phyloP scores from a whole-genome alignment of 345 rosid genomes.

The Eucalyptus fibrosa region DNA sequence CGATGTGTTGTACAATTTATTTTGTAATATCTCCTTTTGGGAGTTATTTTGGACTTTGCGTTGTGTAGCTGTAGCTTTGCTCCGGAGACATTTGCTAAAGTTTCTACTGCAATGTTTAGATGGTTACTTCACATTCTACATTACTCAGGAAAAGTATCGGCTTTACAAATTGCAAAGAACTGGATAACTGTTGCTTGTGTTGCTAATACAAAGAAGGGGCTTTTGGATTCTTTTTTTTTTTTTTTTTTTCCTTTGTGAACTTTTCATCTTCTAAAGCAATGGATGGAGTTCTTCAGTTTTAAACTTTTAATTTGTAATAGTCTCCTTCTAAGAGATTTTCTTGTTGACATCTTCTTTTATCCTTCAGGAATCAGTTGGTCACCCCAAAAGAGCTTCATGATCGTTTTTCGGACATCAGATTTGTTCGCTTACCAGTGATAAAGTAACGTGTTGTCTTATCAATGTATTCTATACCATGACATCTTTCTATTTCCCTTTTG shows the following conservation, averaged over 20 bases:
- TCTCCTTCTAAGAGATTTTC: background rate
- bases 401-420: slow-evolving; percentile 67
- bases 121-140: background rate
- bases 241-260: background rate
- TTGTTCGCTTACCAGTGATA: slow-evolving; percentile 53
- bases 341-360: background rate
- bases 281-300: background rate
- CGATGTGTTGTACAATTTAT: background rate
- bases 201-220: background rate
- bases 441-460: slow-evolving; percentile 23
- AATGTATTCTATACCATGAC: background rate
- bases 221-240: background rate
- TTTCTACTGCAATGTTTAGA: background rate
- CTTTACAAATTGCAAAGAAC: background rate
- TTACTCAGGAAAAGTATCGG: background rate
- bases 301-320: background rate
- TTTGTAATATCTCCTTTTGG: background rate
- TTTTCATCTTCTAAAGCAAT: slow-evolving; percentile 36
- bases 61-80: background rate
- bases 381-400: slow-evolving; percentile 51
- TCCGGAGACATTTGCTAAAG: background rate
- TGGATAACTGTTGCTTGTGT: background rate
- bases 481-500: background rate
- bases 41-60: background rate
- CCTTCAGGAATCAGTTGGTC: slow-evolving; percentile 49